Evolutionary conservation across 2,329 filamentous ascomycete species (phyloP).

Genomic region (Xylariaceae sp.): DNA sequence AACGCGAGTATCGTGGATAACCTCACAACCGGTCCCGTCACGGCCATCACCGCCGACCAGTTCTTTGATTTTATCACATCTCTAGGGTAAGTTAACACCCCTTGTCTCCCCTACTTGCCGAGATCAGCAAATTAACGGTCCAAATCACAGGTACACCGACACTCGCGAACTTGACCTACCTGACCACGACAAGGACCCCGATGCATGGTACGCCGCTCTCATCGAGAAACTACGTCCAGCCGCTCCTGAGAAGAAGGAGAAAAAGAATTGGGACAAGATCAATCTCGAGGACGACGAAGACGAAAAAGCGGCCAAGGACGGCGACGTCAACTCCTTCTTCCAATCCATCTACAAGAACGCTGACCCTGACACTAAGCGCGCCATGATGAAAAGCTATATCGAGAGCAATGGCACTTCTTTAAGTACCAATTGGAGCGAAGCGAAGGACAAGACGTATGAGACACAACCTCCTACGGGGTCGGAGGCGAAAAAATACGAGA

Average conservation of each 20-base stretch:
- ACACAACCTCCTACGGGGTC: slow-evolving; percentile 72
- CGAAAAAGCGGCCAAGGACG: slow-evolving; percentile 54
- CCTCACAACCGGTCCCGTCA: slow-evolving; percentile 15
- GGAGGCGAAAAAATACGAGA: slow-evolving; percentile 68
- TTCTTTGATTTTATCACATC: slow-evolving; percentile 20
- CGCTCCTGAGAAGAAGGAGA: slow-evolving; percentile 66
- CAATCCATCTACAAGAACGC: slow-evolving; percentile 79
- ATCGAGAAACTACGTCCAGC: too few species aligned
- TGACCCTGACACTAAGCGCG: slow-evolving; percentile 74
- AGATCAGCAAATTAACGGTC: slow-evolving; percentile 7
- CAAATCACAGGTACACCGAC: slow-evolving; percentile 18
- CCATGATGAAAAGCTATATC: slow-evolving; percentile 96
- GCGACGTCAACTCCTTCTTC: slow-evolving; percentile 77
- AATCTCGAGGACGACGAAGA: slow-evolving; percentile 45
- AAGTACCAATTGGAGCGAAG: slow-evolving; percentile 88
- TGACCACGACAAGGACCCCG: slow-evolving; percentile 10
- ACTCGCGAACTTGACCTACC: slow-evolving; percentile 19
- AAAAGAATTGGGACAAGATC: slow-evolving; percentile 90
- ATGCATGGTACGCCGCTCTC: slow-evolving; percentile 24
- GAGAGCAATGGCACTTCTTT: slow-evolving; percentile 92
- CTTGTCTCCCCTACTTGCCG: neutral
- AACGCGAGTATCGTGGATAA: slow-evolving; percentile 40
- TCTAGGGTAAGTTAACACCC: slow-evolving; percentile 20
- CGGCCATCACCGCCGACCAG: slow-evolving; percentile 13
- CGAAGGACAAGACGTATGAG: slow-evolving; percentile 67